These are phyloP conservation scores for Leccinum disarticulatum DNA, from an alignment of 768 basidiomycete genomes.

Conservation along the genomic window DNA sequence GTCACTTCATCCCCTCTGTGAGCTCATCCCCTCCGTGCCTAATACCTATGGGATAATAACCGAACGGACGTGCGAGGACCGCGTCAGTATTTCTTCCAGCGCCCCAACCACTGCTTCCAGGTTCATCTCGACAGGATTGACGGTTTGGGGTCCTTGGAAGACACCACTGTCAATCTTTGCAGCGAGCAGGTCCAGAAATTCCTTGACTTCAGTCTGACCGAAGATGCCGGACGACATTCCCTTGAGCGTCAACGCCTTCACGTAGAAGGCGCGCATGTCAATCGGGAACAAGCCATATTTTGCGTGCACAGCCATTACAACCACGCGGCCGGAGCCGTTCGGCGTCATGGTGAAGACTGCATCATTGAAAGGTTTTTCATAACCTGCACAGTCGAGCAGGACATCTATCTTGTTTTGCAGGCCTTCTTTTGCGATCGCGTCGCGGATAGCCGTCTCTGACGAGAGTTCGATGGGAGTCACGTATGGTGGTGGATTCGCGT, in stretches of 20 bases:
- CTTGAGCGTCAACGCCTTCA: conserved; percentile 31
- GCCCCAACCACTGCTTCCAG: conserved; percentile 20
- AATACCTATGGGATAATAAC: conserved; percentile 26
- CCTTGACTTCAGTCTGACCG: conserved; percentile 23
- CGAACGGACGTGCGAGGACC: conserved; percentile 30
- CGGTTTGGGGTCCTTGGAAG: conserved; percentile 28
- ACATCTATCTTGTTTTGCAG: conserved; percentile 35
- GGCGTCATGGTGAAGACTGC: conserved; percentile 35
- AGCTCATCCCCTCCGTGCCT: not conserved
- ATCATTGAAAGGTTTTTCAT: conserved; percentile 34
- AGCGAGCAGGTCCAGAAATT: conserved; percentile 29
- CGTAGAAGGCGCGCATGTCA: conserved; percentile 33
- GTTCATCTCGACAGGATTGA: conserved; percentile 26
- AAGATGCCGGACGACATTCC: conserved; percentile 33
- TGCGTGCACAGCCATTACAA: conserved; percentile 37
- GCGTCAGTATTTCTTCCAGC: conserved; percentile 25
- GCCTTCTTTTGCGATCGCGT: conserved; percentile 25
- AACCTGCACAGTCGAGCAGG: conserved; percentile 35
- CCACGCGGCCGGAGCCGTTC: conserved; percentile 32
- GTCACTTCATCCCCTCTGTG: not conserved
- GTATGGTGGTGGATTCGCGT: conserved; percentile 24
- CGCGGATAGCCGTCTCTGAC: conserved; percentile 32
- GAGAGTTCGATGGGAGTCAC: conserved; percentile 34
- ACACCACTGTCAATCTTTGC: conserved; percentile 31
- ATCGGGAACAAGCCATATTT: conserved; percentile 32